Percentiles rank a stretch among this genome's conserved stretches.
Conservation (phyloP, 306 rosid species). For the Malus asiatica region DNA sequence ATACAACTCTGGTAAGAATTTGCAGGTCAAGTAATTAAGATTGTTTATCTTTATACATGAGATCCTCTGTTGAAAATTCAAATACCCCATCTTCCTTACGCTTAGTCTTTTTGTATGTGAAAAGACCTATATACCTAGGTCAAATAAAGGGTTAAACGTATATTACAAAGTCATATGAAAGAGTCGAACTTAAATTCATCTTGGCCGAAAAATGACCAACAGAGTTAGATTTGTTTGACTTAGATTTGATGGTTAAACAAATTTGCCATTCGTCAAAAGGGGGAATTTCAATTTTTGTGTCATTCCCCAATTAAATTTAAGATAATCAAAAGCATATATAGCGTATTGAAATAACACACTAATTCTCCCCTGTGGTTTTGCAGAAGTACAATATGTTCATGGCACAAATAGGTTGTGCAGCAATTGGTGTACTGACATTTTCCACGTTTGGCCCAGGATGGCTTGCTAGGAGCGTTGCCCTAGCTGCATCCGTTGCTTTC, state of each 20-base stretch:
- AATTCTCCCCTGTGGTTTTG: not conserved
- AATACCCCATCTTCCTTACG: not conserved
- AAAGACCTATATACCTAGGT: not conserved
- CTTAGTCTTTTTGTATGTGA: not conserved
- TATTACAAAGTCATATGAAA: too few relatives aligned
- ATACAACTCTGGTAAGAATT: not conserved
- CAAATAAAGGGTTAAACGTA: not conserved
- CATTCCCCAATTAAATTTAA: too few relatives aligned
- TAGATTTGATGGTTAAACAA: not conserved
- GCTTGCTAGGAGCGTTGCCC: conserved; percentile 66
- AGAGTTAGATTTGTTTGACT: not conserved
- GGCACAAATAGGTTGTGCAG: conserved; percentile 94
- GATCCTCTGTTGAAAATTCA: not conserved
- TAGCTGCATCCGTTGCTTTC: conserved; percentile 75
- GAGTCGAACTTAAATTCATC: not conserved
- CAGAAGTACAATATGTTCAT: conserved; percentile 84
- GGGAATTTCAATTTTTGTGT: not conserved
- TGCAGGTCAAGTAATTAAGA: too few relatives aligned
- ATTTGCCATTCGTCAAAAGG: not conserved
- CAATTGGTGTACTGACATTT: conserved; percentile 70
- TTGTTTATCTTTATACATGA: too few relatives aligned
- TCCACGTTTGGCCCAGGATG: conserved; percentile 77
- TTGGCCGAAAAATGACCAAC: not conserved
- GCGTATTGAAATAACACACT: not conserved
- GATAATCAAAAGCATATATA: not conserved